A percentile compares a stretch with the other conserved stretches of the same genome.
Evolutionary conservation across 495 filamentous ascomycete species (phyloP).

Genomic region (Penicillium herquei): DNA sequence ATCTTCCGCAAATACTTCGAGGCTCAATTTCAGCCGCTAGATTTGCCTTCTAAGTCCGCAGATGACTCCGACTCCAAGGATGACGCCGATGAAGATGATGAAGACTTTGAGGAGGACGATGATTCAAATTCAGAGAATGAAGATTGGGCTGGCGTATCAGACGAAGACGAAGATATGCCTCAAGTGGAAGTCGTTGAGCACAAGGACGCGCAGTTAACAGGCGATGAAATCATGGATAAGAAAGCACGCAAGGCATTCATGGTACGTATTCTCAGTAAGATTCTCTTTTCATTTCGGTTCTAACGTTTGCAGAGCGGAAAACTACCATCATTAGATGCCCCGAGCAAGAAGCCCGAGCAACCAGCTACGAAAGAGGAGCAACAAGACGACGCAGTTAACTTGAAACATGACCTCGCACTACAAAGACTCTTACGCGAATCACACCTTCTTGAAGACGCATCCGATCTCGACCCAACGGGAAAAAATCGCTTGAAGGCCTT

Average conservation of each 20-base stretch:
- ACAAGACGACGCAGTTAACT: constrained; percentile 55
- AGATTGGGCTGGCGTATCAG: constrained; percentile 69
- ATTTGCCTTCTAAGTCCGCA: constrained; percentile 22
- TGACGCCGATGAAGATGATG: constrained; percentile 23
- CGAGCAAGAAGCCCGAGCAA: constrained; percentile 26
- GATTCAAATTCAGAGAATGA: constrained; percentile 10
- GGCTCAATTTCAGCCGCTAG: constrained; percentile 75
- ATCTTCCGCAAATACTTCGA: constrained; percentile 83
- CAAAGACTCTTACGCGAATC: constrained; percentile 89
- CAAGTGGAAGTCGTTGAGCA: constrained; percentile 68
- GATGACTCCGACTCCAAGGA: constrained; percentile 19
- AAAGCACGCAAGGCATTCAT: constrained; percentile 76
- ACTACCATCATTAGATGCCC: constrained; percentile 45
- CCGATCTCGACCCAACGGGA: constrained; percentile 60
- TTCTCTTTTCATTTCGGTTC: neutral
- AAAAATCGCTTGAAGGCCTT: constrained; percentile 70
- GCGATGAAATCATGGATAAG: constrained; percentile 51
- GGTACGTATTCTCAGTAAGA: constrained; percentile 42
- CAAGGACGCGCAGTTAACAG: constrained; percentile 32
- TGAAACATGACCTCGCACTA: constrained; percentile 90
- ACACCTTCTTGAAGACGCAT: constrained; percentile 74
- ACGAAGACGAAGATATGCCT: constrained; percentile 32
- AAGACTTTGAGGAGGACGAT: constrained; percentile 22
- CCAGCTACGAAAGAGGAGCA: constrained; percentile 47
- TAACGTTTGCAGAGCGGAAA: constrained; percentile 39